Base-by-base conservation (phyloP, 2,329 filamentous ascomycete genomes). In the Apiospora koreana region DNA sequence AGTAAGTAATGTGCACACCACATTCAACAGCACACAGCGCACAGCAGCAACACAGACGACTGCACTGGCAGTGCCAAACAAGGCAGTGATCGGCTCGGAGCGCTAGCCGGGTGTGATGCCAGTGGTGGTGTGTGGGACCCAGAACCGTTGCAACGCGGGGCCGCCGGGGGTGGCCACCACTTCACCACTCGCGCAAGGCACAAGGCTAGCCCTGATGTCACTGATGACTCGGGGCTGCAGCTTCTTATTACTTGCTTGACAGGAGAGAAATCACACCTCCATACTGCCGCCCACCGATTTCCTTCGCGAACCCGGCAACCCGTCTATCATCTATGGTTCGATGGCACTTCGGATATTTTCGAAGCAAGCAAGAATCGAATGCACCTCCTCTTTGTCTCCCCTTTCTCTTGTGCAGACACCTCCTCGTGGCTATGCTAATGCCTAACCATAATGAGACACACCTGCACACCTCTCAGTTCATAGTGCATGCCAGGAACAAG, bases 201-300 rank as follows among this genome's bases (percentile, higher is more conserved):
- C 54, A 62, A 62, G 54, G 54, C 54, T 62, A 62, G 54, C 54
- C 54, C 31, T 62, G 54, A 62, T 62, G 54, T 62, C 54, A 38
- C 54, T 38, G 18, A 38, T 62, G 46, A 48, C n/a, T 35, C 41
- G 41, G 41, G 12, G 10, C 12, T 18, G 41, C 41, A 43, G 41
- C 41, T 16, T 43, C 12, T 12, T 18, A 9, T 41, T 41, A 41
- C 38, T 41, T 41, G 38, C 38, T 41, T 41, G 38, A 8, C 2
- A 12, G 9, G 9, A 2, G 9, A 31, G 23, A 31, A 18, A 3
- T 41, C 25, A 10, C 25, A 28, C 38, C 38, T n/a, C n/a, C n/a
- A n/a, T n/a, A n/a, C n/a, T n/a, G n/a, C n/a, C n/a, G n/a, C n/a
- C n/a, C n/a, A n/a, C n/a, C n/a, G n/a, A 16, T 7, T 31, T 31